Base-by-base conservation (phyloP, 1,284 basidiomycete species). In the Trichosporon sp. region DNA sequence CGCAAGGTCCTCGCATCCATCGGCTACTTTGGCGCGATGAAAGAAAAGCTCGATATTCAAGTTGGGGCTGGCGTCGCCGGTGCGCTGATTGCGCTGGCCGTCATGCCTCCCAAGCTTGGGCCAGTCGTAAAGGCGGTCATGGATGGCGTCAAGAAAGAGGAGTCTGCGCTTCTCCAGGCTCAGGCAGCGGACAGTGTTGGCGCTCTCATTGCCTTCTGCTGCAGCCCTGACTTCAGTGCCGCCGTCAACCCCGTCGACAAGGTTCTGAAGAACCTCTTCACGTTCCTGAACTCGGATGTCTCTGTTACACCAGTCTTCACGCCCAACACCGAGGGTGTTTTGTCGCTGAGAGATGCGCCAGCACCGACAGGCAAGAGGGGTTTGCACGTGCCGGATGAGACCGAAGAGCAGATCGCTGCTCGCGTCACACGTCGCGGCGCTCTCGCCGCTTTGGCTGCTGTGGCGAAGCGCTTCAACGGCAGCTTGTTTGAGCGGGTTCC, bases 91-190 rank as follows among this genome's bases (percentile, higher is more conserved):
- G 88, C 91, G 4, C 86, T 95, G 67, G 85, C 86, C 72, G 86
- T 86, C 36, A 88, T 91, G 36, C 94, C 95, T 0, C 87, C 92
- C 68, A 99, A 98, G 82, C 88, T 99, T 67, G 97, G 93, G 70
- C 95, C 91, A 0, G 88, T 99, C 54, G 94, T 99, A 60, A 93
- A 96, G 79, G 93, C 92, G 37, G 88, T 99, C 69, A 99, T 98
- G 90, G 96, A 95, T 70, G 92, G 93, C 36, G 89, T 99, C 82
- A 99, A 98, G 92, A 90, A 88, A 76, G 92, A 98, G 75, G 90
- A 92, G 71, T 97, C 95, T 69, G 65, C 87, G 32, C 89, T 96
- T 70, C 84, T 99, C 10, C 96, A 99, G 78, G 85, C 82, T n/a
- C 89, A 95, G 29, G 93, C 93, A 0, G 95, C 96, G 0, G 84